A percentile compares a stretch with the other conserved stretches of the same genome.
phyloP scores from a whole-genome alignment of 179 eudicot species.

The Heliamphora pulchella region DNA sequence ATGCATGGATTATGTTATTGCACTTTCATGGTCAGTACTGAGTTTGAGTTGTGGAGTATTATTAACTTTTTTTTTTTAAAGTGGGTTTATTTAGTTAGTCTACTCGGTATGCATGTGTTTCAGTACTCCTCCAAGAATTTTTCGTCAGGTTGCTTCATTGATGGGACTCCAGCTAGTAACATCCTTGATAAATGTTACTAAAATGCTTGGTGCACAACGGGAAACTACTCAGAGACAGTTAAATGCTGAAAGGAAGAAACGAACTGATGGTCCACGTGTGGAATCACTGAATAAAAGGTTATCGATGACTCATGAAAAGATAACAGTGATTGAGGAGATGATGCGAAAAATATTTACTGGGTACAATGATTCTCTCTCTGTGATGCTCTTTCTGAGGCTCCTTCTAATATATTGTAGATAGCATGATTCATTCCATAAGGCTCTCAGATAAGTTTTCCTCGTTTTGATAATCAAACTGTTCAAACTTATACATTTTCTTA shows the following conservation, averaged over 20 bases:
- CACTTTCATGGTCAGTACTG: slow-evolving; percentile 75
- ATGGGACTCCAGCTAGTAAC: slow-evolving; percentile 94
- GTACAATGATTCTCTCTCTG: slow-evolving; percentile 30
- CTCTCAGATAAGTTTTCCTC: neutral
- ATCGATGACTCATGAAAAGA: slow-evolving; percentile 74
- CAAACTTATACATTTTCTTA: neutral
- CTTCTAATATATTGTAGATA: neutral
- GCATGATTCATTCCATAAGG: neutral
- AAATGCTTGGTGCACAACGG: slow-evolving; percentile 78
- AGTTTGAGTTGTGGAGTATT: neutral
- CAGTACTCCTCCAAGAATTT: slow-evolving; percentile 94
- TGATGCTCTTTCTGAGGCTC: neutral
- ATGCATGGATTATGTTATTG: slow-evolving; percentile 93
- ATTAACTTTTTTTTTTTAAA: neutral
- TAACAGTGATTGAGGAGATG: slow-evolving; percentile 75
- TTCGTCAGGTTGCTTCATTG: slow-evolving; percentile 82
- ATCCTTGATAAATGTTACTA: slow-evolving; percentile 73
- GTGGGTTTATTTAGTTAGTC: slow-evolving; percentile 22
- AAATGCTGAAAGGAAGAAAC: slow-evolving; percentile 81
- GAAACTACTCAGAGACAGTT: slow-evolving; percentile 97
- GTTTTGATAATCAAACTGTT: neutral
- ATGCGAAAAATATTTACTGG: slow-evolving; percentile 94
- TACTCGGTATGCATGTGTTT: slow-evolving; percentile 17
- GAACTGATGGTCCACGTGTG: slow-evolving; percentile 72
- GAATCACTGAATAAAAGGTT: slow-evolving; percentile 81